These are phyloP conservation scores for Ophiostoma piceae DNA, from an alignment of 2,329 filamentous ascomycete genomes.

Conservation along the genomic window DNA sequence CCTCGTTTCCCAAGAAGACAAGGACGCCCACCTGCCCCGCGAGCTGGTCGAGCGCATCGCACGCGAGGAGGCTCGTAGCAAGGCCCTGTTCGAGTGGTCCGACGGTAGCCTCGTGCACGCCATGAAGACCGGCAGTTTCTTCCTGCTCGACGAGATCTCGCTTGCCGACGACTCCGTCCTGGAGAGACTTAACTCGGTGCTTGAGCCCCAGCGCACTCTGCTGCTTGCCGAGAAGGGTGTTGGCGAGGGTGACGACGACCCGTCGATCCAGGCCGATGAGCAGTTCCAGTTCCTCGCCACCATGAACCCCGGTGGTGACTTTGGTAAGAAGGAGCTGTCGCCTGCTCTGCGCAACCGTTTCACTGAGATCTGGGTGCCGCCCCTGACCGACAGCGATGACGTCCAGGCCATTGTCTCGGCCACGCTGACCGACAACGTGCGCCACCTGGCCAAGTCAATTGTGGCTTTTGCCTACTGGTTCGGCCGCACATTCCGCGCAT, in stretches of 20 bases:
- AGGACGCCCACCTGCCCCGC: slow-evolving; percentile 42
- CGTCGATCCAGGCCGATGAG: slow-evolving; percentile 50
- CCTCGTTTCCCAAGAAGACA: slow-evolving; percentile 41
- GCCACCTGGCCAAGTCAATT: slow-evolving; percentile 58
- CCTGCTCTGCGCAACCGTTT: slow-evolving; percentile 93
- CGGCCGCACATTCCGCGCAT: slow-evolving; percentile 70
- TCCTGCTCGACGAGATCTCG: slow-evolving; percentile 95
- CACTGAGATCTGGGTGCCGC: slow-evolving; percentile 97
- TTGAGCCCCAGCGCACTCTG: slow-evolving; percentile 81
- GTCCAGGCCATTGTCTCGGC: slow-evolving; percentile 78
- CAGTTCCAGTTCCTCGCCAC: slow-evolving; percentile 94
- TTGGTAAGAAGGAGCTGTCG: slow-evolving; percentile 95
- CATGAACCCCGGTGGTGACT: slow-evolving; percentile 98
- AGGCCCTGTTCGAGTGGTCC: slow-evolving; percentile 91
- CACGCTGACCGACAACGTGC: slow-evolving; percentile 55
- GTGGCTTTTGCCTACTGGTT: slow-evolving; percentile 93
- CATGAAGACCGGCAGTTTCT: slow-evolving; percentile 85
- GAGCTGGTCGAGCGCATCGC: slow-evolving; percentile 45
- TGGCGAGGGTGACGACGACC: slow-evolving; percentile 58
- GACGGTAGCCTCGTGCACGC: slow-evolving; percentile 91
- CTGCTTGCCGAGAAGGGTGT: slow-evolving; percentile 92
- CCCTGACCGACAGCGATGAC: slow-evolving; percentile 77
- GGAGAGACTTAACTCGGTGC: slow-evolving; percentile 90
- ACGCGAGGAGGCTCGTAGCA: slow-evolving; percentile 56
- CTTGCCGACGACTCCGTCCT: slow-evolving; percentile 95